Base-by-base conservation (phyloP, 1,139 yeast species). In the Geotrichum fermentans region DNA sequence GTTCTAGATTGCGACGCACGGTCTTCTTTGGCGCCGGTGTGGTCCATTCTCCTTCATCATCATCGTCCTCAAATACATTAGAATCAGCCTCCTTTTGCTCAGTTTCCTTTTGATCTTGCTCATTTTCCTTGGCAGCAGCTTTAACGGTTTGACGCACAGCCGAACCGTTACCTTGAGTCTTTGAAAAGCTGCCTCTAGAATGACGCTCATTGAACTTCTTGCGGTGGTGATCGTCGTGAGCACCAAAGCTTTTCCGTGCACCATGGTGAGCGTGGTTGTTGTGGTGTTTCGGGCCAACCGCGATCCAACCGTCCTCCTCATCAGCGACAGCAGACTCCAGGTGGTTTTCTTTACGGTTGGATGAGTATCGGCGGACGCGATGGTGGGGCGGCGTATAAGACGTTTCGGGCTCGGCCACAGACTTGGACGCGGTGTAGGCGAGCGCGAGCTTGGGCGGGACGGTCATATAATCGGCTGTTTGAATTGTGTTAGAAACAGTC, bases 261-360 rank as follows among this genome's bases (percentile, higher is more conserved):
- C 28, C 28, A n/a, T n/a, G n/a, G n/a, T n/a, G n/a, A n/a, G n/a
- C n/a, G 46, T 8, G 18, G 37, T 14, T 40, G 34, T 10, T 39
- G 40, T 48, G 45, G 45, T 56, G 56, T 45, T 58, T 57, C 14
- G 61, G 58, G 18, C 58, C 60, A 11, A 65, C 69, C 18, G 62
- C 56, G 49, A 59, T 61, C 69, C 69, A 65, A 26, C 68, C 69
- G 41, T 61, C 68, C 33, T 61, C 69, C 13, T 52, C 64, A 29
- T 49, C 64, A 16, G 45, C 35, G 4, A 37, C 40, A 18, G 45
- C 42, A 4, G 47, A 32, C 11, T 22, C 18, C 39, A 18, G 28
- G n/a, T n/a, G n/a, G 16, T 18, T 17, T 32, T 22, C 29, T 35
- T 21, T 44, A 43, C 35, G 32, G 34, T 44, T 48, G 33, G 45